Base-by-base conservation (phyloP, 2,329 filamentous ascomycete species). In the Eutypa lata region DNA sequence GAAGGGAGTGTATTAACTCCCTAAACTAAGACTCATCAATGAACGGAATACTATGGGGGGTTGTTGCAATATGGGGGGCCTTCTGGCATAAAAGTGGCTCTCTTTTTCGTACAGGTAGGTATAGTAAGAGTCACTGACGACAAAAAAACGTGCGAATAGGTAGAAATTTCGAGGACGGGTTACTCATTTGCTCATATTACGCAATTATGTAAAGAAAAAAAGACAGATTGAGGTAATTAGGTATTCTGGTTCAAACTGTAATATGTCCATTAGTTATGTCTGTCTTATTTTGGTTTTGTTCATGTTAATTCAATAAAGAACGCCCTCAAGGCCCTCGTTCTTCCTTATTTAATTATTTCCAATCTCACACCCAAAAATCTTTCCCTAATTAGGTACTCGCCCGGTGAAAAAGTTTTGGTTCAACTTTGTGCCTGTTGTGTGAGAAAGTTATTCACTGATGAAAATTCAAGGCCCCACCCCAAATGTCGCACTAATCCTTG, bases 401-500 rank as follows among this genome's bases (percentile, higher is more conserved):
- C 26, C 26, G 26, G 10, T 31, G 26, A 10, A 31, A 31, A 31
- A 31, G 6, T 31, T 31, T 31, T 31, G 26, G 26, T 31, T 31
- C 26, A 31, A 5, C 10, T 31, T 10, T 31, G 26, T 31, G 26
- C 26, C 26, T 31, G 26, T 31, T 31, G 26, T 31, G 26, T 31
- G 26, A 31, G 26, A 5, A 10, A 31, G 26, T 31, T 31, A 31
- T 31, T 5, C 10, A 31, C 26, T 18, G 5, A 28, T 45, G 22
- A 8, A 45, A 45, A 28, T 21, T 45, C 26, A 21, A 2, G 42
- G 22, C 3, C 22, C 22, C 22, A 45, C 42, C 13, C 14, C 42
- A 50, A 31, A 44, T 47, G 52, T 59, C 38, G 52, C 52, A 40
- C 50, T 52, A 45, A 52, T 60, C 47, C 53, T 51, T 57, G 48